Base-by-base conservation (phyloP, 441 rosid genomes). In the Hypseocharis bilobata region DNA sequence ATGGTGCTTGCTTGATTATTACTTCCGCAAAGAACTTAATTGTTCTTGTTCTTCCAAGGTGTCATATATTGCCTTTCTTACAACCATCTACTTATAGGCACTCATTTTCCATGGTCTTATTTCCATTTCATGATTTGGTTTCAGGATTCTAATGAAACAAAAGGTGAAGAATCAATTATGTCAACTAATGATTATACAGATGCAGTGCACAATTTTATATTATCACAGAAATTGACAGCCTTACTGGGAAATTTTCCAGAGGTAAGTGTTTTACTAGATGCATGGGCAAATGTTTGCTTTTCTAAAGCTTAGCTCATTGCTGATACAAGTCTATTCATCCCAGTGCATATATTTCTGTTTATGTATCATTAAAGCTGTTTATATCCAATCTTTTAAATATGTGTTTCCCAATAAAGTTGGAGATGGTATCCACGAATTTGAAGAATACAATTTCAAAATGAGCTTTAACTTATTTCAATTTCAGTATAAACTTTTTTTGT, bases 1-100 rank as follows among this genome's bases (percentile, higher is more conserved):
- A 68, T 90, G 96, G 98, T 92, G 92, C 74, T 74, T 92, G 78
- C 96, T 92, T 71, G 96, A 92, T 77, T 83, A 77, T 81, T 92
- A 89, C 77, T 90, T 92, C 73, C 82, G 87, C 60, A 91, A 79
- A 78, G 96, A 85, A 69, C 82, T 86, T 62, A 74, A 78, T 62
- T 85, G 92, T 76, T 76, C 89, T 68, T 81, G 77, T 79, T 76
- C 85, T 64, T 77, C 55, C 26, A 70, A 82, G 89, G 86, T 79
- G 78, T 65, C 55, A 75, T 72, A 68, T 60, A 51, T 51, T 23
- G 25, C 23, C 16, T 62, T 20, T 54, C 60, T 70, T 47, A 10
- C 0, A 0, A 11, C 16, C 17, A 44, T 44, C 51, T n/a, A 44
- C 20, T 44, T 44, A n/a, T n/a, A 44, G 14, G 6, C 17, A 44